Conservation (phyloP, 345 rosid genomes). For the Draba incana region DNA sequence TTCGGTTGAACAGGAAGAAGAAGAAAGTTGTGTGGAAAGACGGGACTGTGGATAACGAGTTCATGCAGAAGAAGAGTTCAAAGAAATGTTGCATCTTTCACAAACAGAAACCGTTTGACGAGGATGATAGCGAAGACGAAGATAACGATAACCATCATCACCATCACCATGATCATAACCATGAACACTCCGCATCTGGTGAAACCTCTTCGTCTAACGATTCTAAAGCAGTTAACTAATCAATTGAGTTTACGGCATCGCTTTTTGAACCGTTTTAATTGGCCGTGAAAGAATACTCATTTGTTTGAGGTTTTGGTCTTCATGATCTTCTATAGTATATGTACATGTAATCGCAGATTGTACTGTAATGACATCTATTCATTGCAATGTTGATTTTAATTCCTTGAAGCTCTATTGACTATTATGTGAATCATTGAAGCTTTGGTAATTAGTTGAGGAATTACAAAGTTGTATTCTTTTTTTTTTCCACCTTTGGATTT, state of each 20-base stretch:
- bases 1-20: conserved; percentile 69
- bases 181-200: conserved; percentile 28
- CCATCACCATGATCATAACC: conserved; percentile 39
- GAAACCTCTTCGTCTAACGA: conserved; percentile 42
- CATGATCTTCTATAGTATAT: conserved; percentile 15
- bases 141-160: conserved; percentile 36
- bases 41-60: conserved; percentile 95
- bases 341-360: conserved; percentile 35
- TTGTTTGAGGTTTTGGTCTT: conserved; percentile 15
- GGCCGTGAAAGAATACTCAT: conserved; percentile 24
- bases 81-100: conserved; percentile 98
- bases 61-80: conserved; percentile 94
- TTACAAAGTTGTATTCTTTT: not conserved
- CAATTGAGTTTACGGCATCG: not conserved
- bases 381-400: conserved; percentile 20
- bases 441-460: not conserved
- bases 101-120: conserved; percentile 88
- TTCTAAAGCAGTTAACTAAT: conserved; percentile 33
- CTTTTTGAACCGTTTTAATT: not conserved
- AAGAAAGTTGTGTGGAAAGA: conserved; percentile 96
- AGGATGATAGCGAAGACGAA: conserved; percentile 86
- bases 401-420: conserved; percentile 4
- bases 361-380: conserved; percentile 19
- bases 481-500: no score
- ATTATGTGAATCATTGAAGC: not conserved